These are phyloP conservation scores for Trichoderma aggressivum DNA, from an alignment of 2,329 filamentous ascomycete genomes.

Conservation along the genomic window DNA sequence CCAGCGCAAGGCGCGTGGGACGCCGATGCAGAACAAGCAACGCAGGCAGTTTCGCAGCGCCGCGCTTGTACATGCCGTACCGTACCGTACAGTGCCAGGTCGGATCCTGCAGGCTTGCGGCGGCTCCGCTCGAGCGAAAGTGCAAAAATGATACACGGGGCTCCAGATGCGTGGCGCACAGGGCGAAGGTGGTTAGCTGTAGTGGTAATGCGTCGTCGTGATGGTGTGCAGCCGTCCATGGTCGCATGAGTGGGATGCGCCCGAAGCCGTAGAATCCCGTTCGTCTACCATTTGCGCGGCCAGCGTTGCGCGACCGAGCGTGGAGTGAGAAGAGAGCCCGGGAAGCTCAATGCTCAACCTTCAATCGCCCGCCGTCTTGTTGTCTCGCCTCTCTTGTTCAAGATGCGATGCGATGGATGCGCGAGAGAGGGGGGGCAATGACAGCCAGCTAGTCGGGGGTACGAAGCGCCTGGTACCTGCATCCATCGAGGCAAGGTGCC, in stretches of 20 bases:
- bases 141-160: background rate
- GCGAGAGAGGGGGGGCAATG: background rate
- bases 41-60: background rate
- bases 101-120: conserved; percentile 15
- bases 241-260: conserved; percentile 16
- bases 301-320: background rate
- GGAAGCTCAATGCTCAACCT: background rate
- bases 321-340: background rate
- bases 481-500: background rate
- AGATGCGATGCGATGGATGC: background rate
- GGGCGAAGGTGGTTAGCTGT: conserved; percentile 17
- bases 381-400: background rate
- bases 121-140: conserved; percentile 12
- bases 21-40: conserved; percentile 12
- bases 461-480: background rate
- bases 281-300: background rate
- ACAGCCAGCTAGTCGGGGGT: background rate
- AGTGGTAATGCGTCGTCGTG: conserved; percentile 8
- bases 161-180: conserved; percentile 14
- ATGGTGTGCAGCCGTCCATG: conserved; percentile 14
- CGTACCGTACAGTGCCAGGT: conserved; percentile 9
- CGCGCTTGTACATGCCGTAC: background rate
- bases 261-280: conserved; percentile 13
- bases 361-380: background rate
- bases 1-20: conserved; percentile 15